Percentiles rank a stretch among this genome's conserved stretches.
Conservation (phyloP, 23 red algal species). For the Gracilaria caudata region DNA sequence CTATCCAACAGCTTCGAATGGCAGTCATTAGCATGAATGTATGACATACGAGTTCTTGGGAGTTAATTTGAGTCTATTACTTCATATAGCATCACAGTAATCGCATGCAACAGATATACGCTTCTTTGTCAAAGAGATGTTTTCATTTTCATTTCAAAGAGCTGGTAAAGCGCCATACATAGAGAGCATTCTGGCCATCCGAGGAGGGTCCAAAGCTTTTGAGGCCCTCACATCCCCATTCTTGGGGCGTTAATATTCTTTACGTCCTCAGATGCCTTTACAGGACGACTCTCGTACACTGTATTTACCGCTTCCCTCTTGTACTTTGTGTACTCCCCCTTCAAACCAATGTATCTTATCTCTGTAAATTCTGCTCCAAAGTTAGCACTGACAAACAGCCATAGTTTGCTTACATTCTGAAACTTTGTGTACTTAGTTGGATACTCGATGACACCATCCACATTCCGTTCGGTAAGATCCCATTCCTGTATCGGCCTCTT, state of each 20-base stretch:
- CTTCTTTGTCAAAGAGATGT: neutral
- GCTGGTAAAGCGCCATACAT: neutral
- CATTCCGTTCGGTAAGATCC: constrained; percentile 69
- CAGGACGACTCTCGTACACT: constrained; percentile 84
- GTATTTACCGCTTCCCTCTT: constrained; percentile 84
- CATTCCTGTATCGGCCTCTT: constrained; percentile 68
- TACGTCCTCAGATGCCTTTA: constrained; percentile 68
- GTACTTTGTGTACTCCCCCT: constrained; percentile 82
- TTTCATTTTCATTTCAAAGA: neutral
- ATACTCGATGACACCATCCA: constrained; percentile 78
- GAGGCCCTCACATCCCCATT: constrained; percentile 58
- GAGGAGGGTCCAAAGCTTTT: neutral
- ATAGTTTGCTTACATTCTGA: constrained; percentile 83
- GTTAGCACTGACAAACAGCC: constrained; percentile 79
- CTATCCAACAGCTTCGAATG: neutral
- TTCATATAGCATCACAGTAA: neutral
- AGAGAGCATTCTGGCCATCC: neutral
- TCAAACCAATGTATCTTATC: constrained; percentile 90
- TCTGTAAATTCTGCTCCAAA: constrained; percentile 81
- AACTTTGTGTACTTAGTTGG: constrained; percentile 88
- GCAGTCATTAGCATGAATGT: neutral
- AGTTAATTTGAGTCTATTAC: neutral
- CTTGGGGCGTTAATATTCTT: constrained; percentile 38
- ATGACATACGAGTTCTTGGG: neutral
- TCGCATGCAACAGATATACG: neutral